Evolutionary conservation across 2,329 filamentous ascomycete genomes (phyloP), one percentile per base, ranked within the genome.

Genomic region (Pochonia chlamydosporia): DNA sequence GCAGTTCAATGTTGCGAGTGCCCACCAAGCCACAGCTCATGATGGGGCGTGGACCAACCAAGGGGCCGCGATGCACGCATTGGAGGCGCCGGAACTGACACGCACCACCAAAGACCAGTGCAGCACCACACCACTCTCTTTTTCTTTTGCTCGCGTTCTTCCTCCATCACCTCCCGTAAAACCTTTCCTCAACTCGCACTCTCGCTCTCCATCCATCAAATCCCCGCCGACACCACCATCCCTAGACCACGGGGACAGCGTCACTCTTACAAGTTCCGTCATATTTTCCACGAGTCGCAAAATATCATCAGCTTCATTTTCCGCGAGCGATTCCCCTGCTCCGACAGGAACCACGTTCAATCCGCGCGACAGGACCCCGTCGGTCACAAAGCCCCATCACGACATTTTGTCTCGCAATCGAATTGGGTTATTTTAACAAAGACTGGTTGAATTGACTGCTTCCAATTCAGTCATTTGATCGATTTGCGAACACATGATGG

Each of bases 401-500:
- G 6, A 6, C 9, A 23, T 11, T 5, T 5, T 5, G 18, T 23
- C 18, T n/a, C 20, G 18, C 35, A 4, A 23, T 39, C n/a, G 13
- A 6, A 21, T 23, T 23, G 35, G 14, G 8, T 4, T 4, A 9
- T 14, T 39, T 13, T 21, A 3, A 11, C 9, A 23, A 10, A 39
- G 7, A 11, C 18, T 10, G 10, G 9, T 6, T 4, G 6, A 14
- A 7, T 37, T 24, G 21, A n/a, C 13, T 20, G 23, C 9, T 14
- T 21, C 25, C 24, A 20, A 28, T 28, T 21, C 26, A 18, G 35
- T 35, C 5, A 14, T 35, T 43, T 33, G n/a, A 2, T 36, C 23
- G 9, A 16, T 5, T 11, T 24, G 33, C 24, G 18, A 14, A 14
- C 10, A 25, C 8, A 18, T 25, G n/a, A 67, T 66, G 64, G 64